Evolutionary conservation across 2,329 filamentous ascomycete species (phyloP).

Genomic region (Harringtonia lauricola): DNA sequence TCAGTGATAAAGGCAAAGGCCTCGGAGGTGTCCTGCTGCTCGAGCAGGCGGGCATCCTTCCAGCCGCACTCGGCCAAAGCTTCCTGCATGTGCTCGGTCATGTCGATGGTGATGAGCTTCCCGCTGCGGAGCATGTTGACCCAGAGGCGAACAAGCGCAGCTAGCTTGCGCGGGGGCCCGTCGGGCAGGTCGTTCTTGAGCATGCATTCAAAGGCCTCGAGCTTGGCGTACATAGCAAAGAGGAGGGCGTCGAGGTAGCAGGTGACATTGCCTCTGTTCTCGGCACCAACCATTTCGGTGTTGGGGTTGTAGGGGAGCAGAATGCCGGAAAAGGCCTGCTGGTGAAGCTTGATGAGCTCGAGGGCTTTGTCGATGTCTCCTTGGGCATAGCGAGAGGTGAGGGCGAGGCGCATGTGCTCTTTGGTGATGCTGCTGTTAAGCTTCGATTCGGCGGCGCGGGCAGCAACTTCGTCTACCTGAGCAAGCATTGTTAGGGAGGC

Average conservation of each 20-base stretch:
- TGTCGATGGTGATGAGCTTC: slow-evolving; percentile 71
- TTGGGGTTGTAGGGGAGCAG: slow-evolving; percentile 64
- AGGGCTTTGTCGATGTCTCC: slow-evolving; percentile 65
- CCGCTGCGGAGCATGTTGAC: slow-evolving; percentile 85
- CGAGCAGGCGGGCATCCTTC: slow-evolving; percentile 63
- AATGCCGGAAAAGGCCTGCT: slow-evolving; percentile 71
- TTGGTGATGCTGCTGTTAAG: slow-evolving; percentile 35
- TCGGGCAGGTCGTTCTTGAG: slow-evolving; percentile 72
- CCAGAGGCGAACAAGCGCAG: slow-evolving; percentile 75
- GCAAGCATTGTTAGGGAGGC: not conserved
- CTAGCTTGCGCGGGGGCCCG: slow-evolving; percentile 58
- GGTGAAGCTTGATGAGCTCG: slow-evolving; percentile 65
- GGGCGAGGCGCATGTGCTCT: slow-evolving; percentile 46
- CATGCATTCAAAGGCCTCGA: slow-evolving; percentile 89
- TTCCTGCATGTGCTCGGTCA: slow-evolving; percentile 56
- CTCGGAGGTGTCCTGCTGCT: slow-evolving; percentile 92
- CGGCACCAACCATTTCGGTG: slow-evolving; percentile 67
- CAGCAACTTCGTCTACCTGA: slow-evolving; percentile 30
- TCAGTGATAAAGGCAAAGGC: slow-evolving; percentile 93
- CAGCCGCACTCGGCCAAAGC: slow-evolving; percentile 78
- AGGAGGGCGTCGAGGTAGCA: slow-evolving; percentile 88
- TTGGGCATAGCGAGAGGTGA: slow-evolving; percentile 51
- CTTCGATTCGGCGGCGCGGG: slow-evolving; percentile 29
- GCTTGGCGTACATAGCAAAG: slow-evolving; percentile 89
- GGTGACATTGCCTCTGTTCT: slow-evolving; percentile 79